These are phyloP conservation scores for Sporothrix globosa DNA, from an alignment of 2,329 filamentous ascomycete genomes.

Conservation along the genomic window DNA sequence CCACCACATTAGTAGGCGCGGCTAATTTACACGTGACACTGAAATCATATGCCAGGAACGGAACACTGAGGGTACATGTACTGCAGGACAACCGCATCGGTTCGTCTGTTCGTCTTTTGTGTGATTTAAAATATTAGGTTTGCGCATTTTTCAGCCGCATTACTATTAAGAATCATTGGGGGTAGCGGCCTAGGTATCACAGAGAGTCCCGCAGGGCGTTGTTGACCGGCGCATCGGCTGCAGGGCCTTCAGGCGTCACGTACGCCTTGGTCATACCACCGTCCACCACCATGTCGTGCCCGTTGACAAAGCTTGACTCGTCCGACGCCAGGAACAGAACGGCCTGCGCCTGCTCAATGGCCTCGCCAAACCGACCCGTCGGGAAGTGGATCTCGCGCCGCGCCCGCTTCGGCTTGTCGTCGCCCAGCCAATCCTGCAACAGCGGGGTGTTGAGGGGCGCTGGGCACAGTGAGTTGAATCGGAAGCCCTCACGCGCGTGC, in stretches of 20 bases:
- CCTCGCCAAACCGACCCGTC: constrained; percentile 83
- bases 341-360: constrained; percentile 89
- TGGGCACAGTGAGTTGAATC: constrained; percentile 90
- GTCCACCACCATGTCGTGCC: constrained; percentile 90
- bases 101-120: no score
- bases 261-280: constrained; percentile 96
- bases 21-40: background rate
- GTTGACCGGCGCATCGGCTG: constrained; percentile 59
- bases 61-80: background rate
- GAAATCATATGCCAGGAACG: background rate
- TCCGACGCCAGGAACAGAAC: constrained; percentile 87
- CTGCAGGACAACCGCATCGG: background rate
- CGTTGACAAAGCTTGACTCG: constrained; percentile 88
- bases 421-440: constrained; percentile 90
- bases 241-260: constrained; percentile 66
- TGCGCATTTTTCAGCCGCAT: background rate
- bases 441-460: constrained; percentile 90
- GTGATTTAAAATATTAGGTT: background rate
- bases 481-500: constrained; percentile 83
- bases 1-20: constrained; percentile 12
- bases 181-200: background rate
- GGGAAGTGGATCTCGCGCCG: constrained; percentile 90
- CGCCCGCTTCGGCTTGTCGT: constrained; percentile 78
- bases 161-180: background rate
- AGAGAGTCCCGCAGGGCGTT: constrained; percentile 55